Base-by-base conservation (phyloP, 257 asterid genomes). In the Parsonsia alboflavescens region DNA sequence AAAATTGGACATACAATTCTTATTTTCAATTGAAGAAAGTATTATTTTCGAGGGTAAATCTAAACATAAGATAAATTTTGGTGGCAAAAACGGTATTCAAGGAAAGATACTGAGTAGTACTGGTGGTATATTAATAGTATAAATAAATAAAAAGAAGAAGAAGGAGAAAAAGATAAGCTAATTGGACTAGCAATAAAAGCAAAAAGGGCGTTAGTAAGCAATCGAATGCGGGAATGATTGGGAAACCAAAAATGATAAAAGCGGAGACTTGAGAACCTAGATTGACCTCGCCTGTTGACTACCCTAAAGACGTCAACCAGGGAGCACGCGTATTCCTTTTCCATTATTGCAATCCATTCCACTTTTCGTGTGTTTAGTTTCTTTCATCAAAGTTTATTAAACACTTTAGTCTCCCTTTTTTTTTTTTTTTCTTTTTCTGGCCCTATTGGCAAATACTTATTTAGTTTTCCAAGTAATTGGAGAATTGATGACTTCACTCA, bases 271-370 rank as follows among this genome's bases (percentile, higher is more conserved):
- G 24, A 64, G 44, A 52, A 33, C 49, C 65, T 46, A 2, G 48
- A 50, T 64, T 71, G 76, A 71, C 72, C 72, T 10, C 21, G 48
- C 11, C 3, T 24, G 72, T 76, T 76, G 70, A 41, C 71, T 41
- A 56, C n/a, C 9, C 58, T 45, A 52, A 28, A 58, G 42, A 52
- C 19, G 80, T 49, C 72, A 70, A 67, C 59, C 33, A 10, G 46
- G 45, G 24, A 49, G 65, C 75, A 33, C n/a, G 76, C 80, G 73
- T 49, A 36, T 77, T 70, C 7, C 28, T 50, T 30, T 56, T 76
- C 12, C 26, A 33, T 63, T 33, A 62, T 62, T 62, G 45, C 68
- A 15, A 62, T 30, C 12, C 48, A 0, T 63, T 7, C 68, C 22
- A 36, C 68, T 63, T 63, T 63, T 33, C 10, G 13, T 16, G 24